Evolutionary conservation across 345 rosid species (phyloP), one percentile per base, ranked within the genome.

Genomic region (Gossypium herbaceum): DNA sequence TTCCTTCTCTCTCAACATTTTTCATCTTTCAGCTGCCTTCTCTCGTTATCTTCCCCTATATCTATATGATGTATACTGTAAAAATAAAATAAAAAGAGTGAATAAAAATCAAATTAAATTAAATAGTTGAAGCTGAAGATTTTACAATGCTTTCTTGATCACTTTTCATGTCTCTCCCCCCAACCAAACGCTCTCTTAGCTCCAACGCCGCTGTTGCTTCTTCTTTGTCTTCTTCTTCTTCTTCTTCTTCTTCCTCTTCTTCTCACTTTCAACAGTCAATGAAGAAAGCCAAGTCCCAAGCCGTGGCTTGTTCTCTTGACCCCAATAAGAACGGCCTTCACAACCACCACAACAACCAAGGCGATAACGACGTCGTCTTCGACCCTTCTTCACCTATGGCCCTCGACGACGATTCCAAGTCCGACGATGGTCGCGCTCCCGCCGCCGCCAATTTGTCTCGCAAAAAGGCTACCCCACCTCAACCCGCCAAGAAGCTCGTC

Each of bases 241-340:
- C 13, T 48, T 12, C 24, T 17, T 24, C 56, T 39, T 17, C 50
- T 10, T 12, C 64, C 11, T 5, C 39, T 5, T 34, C 63, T 22
- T 12, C 57, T 51, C 76, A 13, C 61, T 80, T 71, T 34, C 44
- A 73, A 10, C 75, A 60, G 16, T 73, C 85, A 22, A 90, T 88
- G 94, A 90, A 90, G 92, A 90, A 90, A 81, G 86, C 90, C 76
- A 90, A 87, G 85, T 81, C 92, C 13, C 94, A 88, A 72, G 87
- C 87, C 64, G 80, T 84, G 65, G 82, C 85, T 41, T 79, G 82
- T 81, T 83, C 90, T 16, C 75, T 82, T 65, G 86, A 82, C 80
- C 52, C 82, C 22, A n/a, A 72, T 64, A 73, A 79, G 77, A 88
- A 86, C 76, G 90, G 82, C 61, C 86, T 80, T 76, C 87, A 69